Evolutionary conservation across 352 stramenopile species (phyloP).

Genomic region (Pythium guiyangense): DNA sequence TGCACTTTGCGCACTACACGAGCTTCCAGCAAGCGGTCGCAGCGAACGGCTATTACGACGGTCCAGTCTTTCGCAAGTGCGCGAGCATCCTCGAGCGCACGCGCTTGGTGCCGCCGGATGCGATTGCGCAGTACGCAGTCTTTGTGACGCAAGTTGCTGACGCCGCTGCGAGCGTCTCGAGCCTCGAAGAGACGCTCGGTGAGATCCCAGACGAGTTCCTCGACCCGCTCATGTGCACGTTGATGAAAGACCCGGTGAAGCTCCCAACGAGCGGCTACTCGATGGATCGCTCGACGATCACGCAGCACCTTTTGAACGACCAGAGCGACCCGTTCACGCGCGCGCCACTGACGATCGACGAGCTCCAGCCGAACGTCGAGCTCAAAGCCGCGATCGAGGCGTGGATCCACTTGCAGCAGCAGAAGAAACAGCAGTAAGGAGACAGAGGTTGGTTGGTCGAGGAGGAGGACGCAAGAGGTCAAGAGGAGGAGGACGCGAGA

Average conservation of each 20-base stretch:
- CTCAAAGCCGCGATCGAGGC: conserved; percentile 67
- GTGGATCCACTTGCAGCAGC: conserved; percentile 41
- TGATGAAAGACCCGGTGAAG: conserved; percentile 96
- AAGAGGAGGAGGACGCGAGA: neutral
- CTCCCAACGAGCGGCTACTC: conserved; percentile 88
- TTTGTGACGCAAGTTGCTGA: conserved; percentile 57
- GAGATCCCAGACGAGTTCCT: conserved; percentile 97
- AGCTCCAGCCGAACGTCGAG: conserved; percentile 52
- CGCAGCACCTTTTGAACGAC: conserved; percentile 96
- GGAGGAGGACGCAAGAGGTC: neutral
- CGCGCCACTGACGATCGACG: conserved; percentile 73
- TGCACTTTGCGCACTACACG: conserved; percentile 89
- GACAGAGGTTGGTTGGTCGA: no score
- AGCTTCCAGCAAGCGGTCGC: conserved; percentile 92
- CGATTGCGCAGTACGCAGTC: conserved; percentile 44
- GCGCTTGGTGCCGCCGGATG: conserved; percentile 42
- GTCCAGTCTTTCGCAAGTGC: conserved; percentile 67
- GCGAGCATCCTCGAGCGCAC: conserved; percentile 61
- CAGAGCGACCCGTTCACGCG: conserved; percentile 97
- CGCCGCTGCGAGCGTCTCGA: conserved; percentile 38
- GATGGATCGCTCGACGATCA: conserved; percentile 94
- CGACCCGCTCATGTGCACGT: conserved; percentile 92
- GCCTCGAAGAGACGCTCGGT: conserved; percentile 74
- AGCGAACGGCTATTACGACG: conserved; percentile 86
- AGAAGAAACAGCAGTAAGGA: conserved; percentile 14